Percentiles rank a stretch among this genome's conserved stretches.
Conservation (phyloP, 345 rosid species). For the Raphanus sativus region DNA sequence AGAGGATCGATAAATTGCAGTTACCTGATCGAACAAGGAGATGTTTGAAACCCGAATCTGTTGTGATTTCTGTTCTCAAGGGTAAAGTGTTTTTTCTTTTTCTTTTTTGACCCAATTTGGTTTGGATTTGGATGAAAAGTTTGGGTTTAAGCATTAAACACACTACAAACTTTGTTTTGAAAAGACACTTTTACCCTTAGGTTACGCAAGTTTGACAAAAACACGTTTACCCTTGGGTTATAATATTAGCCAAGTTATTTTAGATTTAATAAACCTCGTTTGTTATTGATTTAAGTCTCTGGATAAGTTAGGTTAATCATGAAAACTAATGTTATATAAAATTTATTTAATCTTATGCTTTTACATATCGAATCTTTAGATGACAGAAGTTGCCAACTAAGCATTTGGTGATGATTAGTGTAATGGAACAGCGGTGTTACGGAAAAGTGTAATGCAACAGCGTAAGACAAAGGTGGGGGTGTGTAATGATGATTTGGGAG, state of each 20-base stretch:
- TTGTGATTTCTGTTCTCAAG: not conserved
- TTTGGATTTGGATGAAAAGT: not conserved
- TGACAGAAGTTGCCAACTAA: not conserved
- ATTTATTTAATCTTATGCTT: not conserved
- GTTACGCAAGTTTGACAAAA: not conserved
- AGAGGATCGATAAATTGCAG: not conserved
- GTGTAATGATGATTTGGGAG: slow-evolving; percentile 13
- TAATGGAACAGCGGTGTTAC: too few relatives aligned
- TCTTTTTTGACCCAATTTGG: not conserved
- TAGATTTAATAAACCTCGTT: not conserved
- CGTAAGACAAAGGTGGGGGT: not conserved
- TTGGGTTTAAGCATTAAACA: not conserved
- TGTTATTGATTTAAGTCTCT: not conserved
- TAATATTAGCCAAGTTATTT: not conserved
- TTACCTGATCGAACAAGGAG: not conserved
- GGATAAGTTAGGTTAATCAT: not conserved
- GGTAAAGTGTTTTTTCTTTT: not conserved
- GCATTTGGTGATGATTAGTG: not conserved
- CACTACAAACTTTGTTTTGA: too few relatives aligned
- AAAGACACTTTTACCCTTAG: not conserved
- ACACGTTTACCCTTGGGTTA: not conserved
- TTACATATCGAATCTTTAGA: not conserved
- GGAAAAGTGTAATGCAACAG: too few relatives aligned
- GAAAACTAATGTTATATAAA: too few relatives aligned
- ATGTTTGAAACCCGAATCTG: not conserved